These are phyloP conservation scores for Colletotrichum tropicicola DNA, from an alignment of 2,329 filamentous ascomycete genomes.

Conservation along the genomic window DNA sequence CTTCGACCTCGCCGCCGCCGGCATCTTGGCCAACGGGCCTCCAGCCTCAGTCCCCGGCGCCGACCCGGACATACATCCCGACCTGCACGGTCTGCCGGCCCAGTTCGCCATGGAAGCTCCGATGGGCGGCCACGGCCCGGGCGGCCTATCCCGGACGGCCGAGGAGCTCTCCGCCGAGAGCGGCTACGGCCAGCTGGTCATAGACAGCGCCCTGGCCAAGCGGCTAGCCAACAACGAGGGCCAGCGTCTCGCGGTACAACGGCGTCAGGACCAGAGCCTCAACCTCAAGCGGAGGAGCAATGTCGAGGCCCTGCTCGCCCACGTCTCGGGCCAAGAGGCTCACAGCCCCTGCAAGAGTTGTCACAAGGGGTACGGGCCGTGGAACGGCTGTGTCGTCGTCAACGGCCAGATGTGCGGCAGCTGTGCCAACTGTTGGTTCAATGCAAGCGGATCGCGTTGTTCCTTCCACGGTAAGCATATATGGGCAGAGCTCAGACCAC, in stretches of 20 bases:
- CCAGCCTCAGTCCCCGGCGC: constrained; percentile 27
- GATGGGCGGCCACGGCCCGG: constrained; percentile 26
- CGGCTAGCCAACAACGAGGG: constrained; percentile 59
- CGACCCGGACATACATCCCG: constrained; percentile 36
- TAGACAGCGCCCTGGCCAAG: constrained; percentile 65
- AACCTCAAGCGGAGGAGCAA: constrained; percentile 68
- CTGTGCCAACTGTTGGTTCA: constrained; percentile 72
- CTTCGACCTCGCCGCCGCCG: constrained; percentile 41
- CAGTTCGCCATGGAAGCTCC: constrained; percentile 34
- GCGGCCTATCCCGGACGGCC: constrained; percentile 44
- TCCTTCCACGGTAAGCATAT: constrained; percentile 64
- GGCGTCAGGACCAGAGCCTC: constrained; percentile 61
- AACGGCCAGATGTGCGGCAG: constrained; percentile 69
- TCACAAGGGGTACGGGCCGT: constrained; percentile 67
- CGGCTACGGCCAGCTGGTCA: constrained; percentile 56
- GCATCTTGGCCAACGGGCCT: constrained; percentile 41
- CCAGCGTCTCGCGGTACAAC: constrained; percentile 59
- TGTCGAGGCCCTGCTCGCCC: constrained; percentile 66
- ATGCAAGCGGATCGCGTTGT: constrained; percentile 66
- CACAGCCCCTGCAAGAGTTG: constrained; percentile 66
- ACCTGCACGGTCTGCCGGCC: constrained; percentile 35
- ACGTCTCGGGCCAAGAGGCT: constrained; percentile 61
- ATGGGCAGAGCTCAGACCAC: neutral
- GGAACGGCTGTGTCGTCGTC: constrained; percentile 66
- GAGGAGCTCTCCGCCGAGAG: constrained; percentile 56